phyloP scores from a whole-genome alignment of 345 rosid species.

The Noccaea caerulescens region DNA sequence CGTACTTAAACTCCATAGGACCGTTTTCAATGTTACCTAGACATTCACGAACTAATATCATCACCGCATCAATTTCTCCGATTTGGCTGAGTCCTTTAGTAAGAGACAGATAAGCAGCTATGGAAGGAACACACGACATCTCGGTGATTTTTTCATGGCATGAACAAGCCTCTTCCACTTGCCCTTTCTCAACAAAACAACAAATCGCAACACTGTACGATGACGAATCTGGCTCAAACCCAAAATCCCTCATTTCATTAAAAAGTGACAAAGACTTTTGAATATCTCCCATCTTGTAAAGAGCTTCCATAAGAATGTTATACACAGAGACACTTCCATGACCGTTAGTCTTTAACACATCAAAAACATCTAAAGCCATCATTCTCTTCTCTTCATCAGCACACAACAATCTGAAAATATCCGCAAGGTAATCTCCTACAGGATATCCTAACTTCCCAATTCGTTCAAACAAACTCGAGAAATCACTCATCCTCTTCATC shows the following conservation, averaged over 20 bases:
- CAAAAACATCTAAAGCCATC: slow-evolving; percentile 66
- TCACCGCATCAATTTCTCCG: slow-evolving; percentile 83
- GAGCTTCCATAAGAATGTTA: slow-evolving; percentile 71
- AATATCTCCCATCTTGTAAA: slow-evolving; percentile 54
- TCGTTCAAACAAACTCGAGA: slow-evolving; percentile 57
- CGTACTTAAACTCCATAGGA: slow-evolving; percentile 80
- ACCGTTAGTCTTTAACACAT: slow-evolving; percentile 63
- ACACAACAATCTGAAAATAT: slow-evolving; percentile 61
- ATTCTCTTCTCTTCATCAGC: slow-evolving; percentile 51
- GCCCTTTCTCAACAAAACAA: slow-evolving; percentile 60
- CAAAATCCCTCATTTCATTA: slow-evolving; percentile 54
- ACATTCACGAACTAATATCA: slow-evolving; percentile 88
- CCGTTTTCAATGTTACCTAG: slow-evolving; percentile 67
- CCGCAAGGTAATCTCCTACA: slow-evolving; percentile 60
- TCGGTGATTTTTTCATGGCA: slow-evolving; percentile 76
- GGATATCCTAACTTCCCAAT: slow-evolving; percentile 61
- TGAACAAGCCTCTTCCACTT: slow-evolving; percentile 64
- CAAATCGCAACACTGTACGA: slow-evolving; percentile 60
- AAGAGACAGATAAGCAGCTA: slow-evolving; percentile 69
- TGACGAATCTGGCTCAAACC: slow-evolving; percentile 57
- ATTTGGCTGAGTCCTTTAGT: slow-evolving; percentile 70
- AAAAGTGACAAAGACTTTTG: slow-evolving; percentile 66
- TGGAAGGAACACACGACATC: slow-evolving; percentile 68
- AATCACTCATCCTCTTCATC: slow-evolving; percentile 57
- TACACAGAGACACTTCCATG: slow-evolving; percentile 58